These are phyloP conservation scores for Canavalia gladiata DNA, from an alignment of 306 rosid species.

Conservation along the genomic window DNA sequence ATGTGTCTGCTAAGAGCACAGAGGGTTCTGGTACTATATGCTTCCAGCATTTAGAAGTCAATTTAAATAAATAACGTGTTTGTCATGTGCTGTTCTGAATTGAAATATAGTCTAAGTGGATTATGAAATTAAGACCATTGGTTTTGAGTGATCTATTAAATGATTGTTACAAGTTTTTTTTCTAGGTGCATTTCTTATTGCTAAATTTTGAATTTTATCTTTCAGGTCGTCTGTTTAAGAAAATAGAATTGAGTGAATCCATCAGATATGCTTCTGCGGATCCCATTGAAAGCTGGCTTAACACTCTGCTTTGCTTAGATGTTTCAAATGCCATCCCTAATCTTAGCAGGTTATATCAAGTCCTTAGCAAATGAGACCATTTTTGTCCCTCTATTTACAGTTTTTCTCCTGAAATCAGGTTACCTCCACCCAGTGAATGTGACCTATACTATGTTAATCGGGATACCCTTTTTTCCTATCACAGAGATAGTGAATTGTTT, in stretches of 20 bases:
- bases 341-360: constrained; percentile 71
- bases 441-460: constrained; percentile 94
- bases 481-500: constrained; percentile 92
- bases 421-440: constrained; percentile 86
- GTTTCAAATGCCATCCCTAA: constrained; percentile 76
- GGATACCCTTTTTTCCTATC: constrained; percentile 94
- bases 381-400: constrained; percentile 38
- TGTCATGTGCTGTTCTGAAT: constrained; percentile 31
- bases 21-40: constrained; percentile 60
- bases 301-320: constrained; percentile 88
- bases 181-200: constrained; percentile 19
- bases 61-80: constrained; percentile 18
- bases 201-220: constrained; percentile 43
- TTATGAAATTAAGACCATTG: constrained; percentile 23
- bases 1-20: constrained; percentile 61
- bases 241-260: constrained; percentile 86
- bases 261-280: constrained; percentile 96
- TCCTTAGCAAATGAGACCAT: constrained; percentile 34
- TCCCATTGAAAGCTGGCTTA: constrained; percentile 93
- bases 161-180: constrained; percentile 2
- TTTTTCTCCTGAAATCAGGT: constrained; percentile 59
- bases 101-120: constrained; percentile 29
- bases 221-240: constrained; percentile 85
- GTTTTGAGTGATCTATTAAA: constrained; percentile 36
- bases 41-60: constrained; percentile 39